phyloP scores from a whole-genome alignment of 192 early-diverging fungal genomes.

The Podila epigama region DNA sequence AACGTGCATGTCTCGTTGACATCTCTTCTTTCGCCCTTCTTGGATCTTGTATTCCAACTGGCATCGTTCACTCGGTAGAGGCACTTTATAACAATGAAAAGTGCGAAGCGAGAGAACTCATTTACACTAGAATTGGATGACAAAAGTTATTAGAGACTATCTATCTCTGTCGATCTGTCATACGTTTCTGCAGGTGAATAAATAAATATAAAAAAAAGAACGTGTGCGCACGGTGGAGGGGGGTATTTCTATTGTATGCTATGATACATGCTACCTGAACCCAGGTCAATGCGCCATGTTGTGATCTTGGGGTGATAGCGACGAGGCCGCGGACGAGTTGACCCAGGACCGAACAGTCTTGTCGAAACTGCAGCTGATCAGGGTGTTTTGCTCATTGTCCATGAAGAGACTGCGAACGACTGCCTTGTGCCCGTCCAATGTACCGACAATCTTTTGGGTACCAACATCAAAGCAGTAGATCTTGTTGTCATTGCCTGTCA shows the following conservation, averaged over 20 bases:
- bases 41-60: no score
- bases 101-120: no score
- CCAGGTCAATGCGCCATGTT: conserved; percentile 10
- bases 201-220: no score
- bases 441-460: conserved; percentile 53
- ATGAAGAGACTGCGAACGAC: conserved; percentile 60
- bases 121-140: no score
- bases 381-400: conserved; percentile 52
- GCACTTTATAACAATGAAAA: no score
- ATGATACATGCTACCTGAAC: not conserved
- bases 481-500: conserved; percentile 67
- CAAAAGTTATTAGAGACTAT: no score
- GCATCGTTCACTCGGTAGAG: no score
- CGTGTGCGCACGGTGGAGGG: no score
- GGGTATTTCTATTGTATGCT: not conserved
- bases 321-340: not conserved
- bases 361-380: conserved; percentile 69
- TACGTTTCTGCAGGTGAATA: no score
- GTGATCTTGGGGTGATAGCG: not conserved
- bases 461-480: conserved; percentile 60
- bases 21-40: not conserved
- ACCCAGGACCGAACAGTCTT: conserved; percentile 63
- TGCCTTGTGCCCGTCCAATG: conserved; percentile 63
- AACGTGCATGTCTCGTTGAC: not conserved
- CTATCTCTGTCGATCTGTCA: no score